Conservation (phyloP, 73 alveolate genomes). For the Tetrahymena malaccensis region DNA sequence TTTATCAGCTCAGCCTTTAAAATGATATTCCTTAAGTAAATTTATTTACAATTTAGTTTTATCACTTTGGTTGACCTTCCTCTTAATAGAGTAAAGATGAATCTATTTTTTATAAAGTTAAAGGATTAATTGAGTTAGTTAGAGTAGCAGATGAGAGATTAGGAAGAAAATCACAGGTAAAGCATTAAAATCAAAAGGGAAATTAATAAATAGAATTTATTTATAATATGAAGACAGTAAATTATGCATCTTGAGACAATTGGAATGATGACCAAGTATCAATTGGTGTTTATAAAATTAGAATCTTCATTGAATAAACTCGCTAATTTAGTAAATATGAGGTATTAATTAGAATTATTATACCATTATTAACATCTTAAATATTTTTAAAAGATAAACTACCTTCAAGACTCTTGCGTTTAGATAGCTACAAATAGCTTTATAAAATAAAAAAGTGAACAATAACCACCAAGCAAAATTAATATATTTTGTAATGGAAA, state of each 20-base stretch:
- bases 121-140: neutral
- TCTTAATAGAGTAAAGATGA: neutral
- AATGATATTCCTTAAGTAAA: neutral
- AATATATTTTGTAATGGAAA: neutral
- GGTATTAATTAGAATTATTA: neutral
- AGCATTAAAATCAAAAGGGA: neutral
- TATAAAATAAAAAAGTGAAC: neutral
- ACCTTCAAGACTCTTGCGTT: neutral
- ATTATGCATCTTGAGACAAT: constrained; percentile 50
- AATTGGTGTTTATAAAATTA: constrained; percentile 49
- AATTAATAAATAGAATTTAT: neutral
- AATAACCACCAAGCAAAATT: neutral
- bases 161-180: neutral
- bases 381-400: constrained; percentile 1
- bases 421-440: neutral
- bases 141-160: neutral
- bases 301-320: constrained; percentile 34
- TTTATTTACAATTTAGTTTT: neutral
- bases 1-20: neutral
- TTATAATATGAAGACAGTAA: constrained; percentile 14
- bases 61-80: neutral
- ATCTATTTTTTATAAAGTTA: neutral
- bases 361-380: neutral
- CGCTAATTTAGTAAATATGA: neutral
- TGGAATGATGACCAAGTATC: constrained; percentile 59